These are phyloP conservation scores for Centaurea solstitialis DNA, from an alignment of 129 eudicot species.

Conservation along the genomic window DNA sequence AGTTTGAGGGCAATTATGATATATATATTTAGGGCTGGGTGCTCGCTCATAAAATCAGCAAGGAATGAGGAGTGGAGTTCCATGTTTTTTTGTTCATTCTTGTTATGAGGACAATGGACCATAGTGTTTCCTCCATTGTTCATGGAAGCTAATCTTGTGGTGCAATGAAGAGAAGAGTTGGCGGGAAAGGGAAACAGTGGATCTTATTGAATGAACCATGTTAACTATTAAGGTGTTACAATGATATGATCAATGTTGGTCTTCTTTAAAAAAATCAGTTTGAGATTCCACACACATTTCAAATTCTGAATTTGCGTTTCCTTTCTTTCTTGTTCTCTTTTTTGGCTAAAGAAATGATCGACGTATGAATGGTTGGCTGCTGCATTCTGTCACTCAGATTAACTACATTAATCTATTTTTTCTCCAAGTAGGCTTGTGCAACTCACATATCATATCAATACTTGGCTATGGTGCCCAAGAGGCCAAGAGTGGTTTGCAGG, in stretches of 20 bases:
- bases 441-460: not conserved
- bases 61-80: not conserved
- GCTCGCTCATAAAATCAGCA: not conserved
- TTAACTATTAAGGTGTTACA: not conserved
- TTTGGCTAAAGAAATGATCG: not conserved
- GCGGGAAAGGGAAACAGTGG: not conserved
- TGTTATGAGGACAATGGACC: not conserved
- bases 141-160: not conserved
- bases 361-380: not conserved
- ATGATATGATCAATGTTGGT: not conserved
- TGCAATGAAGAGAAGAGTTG: not conserved
- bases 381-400: not conserved
- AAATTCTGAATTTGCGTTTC: not conserved
- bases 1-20: not conserved
- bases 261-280: not conserved
- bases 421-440: not conserved
- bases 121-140: not conserved
- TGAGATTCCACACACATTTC: not conserved
- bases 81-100: not conserved
- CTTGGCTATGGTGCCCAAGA: not conserved
- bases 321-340: not conserved
- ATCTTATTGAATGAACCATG: not conserved
- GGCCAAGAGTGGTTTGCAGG: not conserved
- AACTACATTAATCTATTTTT: not conserved
- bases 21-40: not conserved